Evolutionary conservation across 2,329 filamentous ascomycete species (phyloP), one percentile per base, ranked within the genome.

Genomic region (Chrysosporium keratinophilum): DNA sequence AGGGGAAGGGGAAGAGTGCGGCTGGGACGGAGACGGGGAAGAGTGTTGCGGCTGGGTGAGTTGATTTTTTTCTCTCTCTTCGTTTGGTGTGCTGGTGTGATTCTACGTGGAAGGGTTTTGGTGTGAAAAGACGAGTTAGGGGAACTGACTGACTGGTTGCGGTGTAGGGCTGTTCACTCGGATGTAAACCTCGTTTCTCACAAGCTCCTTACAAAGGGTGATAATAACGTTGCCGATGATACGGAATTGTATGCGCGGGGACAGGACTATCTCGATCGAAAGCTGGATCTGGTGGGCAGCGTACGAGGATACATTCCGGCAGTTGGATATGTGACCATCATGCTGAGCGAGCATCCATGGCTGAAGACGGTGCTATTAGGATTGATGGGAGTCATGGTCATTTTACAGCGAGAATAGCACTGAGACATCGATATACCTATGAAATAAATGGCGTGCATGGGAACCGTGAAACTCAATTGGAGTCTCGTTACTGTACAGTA

Each of bases 271-370:
- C 77, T 98, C 44, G 83, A 86, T 67, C 81, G 93, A 56, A 71
- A 76, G 60, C 80, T 85, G 66, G 91, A 97, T 66, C 90, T 98
- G 54, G 88, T 98, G 54, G 93, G 93, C 44, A 95, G 87, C 61
- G 93, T 97, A 5, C 76, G 93, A 10, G 93, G 81, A 37, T 98
- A 94, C 68, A 83, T 97, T 54, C 93, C 93, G 0, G 94, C 93
- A 64, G 89, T 97, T 12, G 93, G 93, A 60, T 97, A 97, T 66
- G 90, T 97, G 44, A 98, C 93, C 1, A 98, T 98, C 62, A 76
- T 97, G 70, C 76, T 98, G 58, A 93, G 87, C 58, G 93, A 98
- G 69, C 84, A 98, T 67, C 93, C 93, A 5, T 97, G 91, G 91
- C 70, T 97, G 63, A 98, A 98, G 80, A 94, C 88, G 42, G 91